These are phyloP conservation scores for Batkoa obscura DNA, from an alignment of 371 early-diverging fungal genomes.

Conservation along the genomic window DNA sequence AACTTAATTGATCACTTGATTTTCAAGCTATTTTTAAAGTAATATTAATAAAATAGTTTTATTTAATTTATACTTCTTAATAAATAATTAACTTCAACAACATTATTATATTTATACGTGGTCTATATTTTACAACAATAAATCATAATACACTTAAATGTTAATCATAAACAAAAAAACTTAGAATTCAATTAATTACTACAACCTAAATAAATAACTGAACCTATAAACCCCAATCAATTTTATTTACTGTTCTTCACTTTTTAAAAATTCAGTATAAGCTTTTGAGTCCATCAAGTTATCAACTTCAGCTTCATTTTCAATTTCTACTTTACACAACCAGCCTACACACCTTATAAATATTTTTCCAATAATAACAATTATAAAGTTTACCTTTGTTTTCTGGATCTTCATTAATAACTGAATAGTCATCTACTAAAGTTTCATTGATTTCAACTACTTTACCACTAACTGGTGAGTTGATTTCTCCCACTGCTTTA, in stretches of 20 bases:
- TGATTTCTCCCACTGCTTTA: conserved; percentile 88
- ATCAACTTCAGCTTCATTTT: conserved; percentile 40
- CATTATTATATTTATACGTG: neutral
- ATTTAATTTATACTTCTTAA: neutral
- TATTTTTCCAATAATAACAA: conserved; percentile 1
- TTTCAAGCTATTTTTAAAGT: neutral
- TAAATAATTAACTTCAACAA: neutral
- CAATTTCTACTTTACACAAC: conserved; percentile 79
- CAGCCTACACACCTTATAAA: no score
- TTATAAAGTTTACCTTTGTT: conserved; percentile 32
- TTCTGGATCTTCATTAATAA: conserved; percentile 65
- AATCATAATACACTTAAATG: neutral
- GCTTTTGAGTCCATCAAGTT: conserved; percentile 46
- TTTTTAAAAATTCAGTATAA: conserved; percentile 24
- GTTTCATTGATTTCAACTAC: conserved; percentile 54
- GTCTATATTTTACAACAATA: neutral
- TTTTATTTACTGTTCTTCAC: neutral
- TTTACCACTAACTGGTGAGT: conserved; percentile 70
- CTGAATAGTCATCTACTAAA: conserved; percentile 39
- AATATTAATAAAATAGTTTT: neutral
- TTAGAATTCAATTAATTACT: neutral
- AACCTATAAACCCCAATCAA: neutral
- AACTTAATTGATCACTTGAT: neutral
- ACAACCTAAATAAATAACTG: neutral
- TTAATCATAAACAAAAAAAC: neutral